A percentile compares a stretch with the other conserved stretches of the same genome.
phyloP scores from a whole-genome alignment of 2,329 filamentous ascomycete species.

The Ascosphaera pollenicola region DNA sequence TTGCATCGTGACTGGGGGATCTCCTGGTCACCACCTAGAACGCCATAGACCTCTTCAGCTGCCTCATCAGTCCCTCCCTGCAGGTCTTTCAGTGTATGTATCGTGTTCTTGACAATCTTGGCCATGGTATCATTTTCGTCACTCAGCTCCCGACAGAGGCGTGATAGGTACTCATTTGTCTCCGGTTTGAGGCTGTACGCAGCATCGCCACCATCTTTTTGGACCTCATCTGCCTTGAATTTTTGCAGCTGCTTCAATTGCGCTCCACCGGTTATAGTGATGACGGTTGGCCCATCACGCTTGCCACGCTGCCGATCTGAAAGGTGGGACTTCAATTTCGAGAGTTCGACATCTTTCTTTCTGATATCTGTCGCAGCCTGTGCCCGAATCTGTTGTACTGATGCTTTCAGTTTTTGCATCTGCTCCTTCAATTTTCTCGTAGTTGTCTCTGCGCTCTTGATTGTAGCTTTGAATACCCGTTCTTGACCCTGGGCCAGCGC shows the following conservation, averaged over 20 bases:
- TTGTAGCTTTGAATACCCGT: slow-evolving; percentile 42
- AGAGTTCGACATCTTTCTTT: slow-evolving; percentile 73
- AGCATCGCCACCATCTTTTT: slow-evolving; percentile 13
- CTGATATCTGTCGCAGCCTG: slow-evolving; percentile 81
- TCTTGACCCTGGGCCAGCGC: slow-evolving; percentile 47
- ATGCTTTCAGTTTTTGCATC: slow-evolving; percentile 51
- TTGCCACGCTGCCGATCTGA: slow-evolving; percentile 41
- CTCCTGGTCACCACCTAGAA: too few species aligned
- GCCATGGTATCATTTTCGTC: slow-evolving; percentile 81
- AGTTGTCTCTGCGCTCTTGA: slow-evolving; percentile 51
- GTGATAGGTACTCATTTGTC: slow-evolving; percentile 76
- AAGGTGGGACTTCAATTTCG: slow-evolving; percentile 71
- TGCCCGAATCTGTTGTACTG: slow-evolving; percentile 61
- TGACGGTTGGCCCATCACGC: slow-evolving; percentile 29
- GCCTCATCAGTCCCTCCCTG: slow-evolving; percentile 25
- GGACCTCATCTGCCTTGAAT: slow-evolving; percentile 4
- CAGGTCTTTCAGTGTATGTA: slow-evolving; percentile 42
- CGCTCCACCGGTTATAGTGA: slow-evolving; percentile 15
- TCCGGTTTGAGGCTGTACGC: slow-evolving; percentile 58
- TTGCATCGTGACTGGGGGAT: slow-evolving; percentile 49
- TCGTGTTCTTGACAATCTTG: slow-evolving; percentile 45
- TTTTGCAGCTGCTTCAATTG: not conserved
- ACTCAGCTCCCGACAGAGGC: slow-evolving; percentile 59
- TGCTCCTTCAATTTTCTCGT: slow-evolving; percentile 68
- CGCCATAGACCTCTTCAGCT: slow-evolving; percentile 8